These are phyloP conservation scores for Stellera chamaejasme DNA, from an alignment of 345 rosid genomes.

Conservation along the genomic window DNA sequence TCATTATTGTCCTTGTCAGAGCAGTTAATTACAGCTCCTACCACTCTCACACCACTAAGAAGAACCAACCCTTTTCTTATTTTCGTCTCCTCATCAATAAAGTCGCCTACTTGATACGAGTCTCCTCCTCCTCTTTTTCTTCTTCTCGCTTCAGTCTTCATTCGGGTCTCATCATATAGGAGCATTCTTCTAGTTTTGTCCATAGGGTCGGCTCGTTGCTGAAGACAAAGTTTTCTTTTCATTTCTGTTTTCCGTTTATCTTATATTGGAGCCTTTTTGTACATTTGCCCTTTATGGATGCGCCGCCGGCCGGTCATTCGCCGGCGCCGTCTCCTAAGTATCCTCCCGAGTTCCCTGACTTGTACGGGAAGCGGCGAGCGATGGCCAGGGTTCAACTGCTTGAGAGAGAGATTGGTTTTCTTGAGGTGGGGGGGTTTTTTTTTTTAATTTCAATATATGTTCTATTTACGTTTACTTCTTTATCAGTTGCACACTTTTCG, in stretches of 20 bases:
- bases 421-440: conserved; percentile 51
- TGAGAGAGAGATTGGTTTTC: conserved; percentile 84
- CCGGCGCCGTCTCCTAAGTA: conserved; percentile 67
- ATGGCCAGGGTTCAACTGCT: conserved; percentile 80
- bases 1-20: conserved; percentile 58
- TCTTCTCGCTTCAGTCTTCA: conserved; percentile 4
- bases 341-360: conserved; percentile 96
- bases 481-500: too few species aligned
- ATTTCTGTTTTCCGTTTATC: neutral
- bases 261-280: neutral
- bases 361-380: conserved; percentile 80
- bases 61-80: neutral
- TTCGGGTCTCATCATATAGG: neutral
- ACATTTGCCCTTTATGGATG: conserved; percentile 31
- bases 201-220: conserved; percentile 4
- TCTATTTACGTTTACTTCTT: too few species aligned
- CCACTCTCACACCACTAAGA: conserved; percentile 16
- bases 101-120: conserved; percentile 8
- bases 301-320: conserved; percentile 28
- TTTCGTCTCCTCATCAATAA: conserved; percentile 9
- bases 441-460: too few species aligned
- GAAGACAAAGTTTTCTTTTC: neutral
- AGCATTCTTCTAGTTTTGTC: neutral
- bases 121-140: conserved; percentile 18
- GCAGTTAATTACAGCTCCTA: conserved; percentile 45